phyloP scores from a whole-genome alignment of 73 alveolate species.

The Blepharisma japonicum region DNA sequence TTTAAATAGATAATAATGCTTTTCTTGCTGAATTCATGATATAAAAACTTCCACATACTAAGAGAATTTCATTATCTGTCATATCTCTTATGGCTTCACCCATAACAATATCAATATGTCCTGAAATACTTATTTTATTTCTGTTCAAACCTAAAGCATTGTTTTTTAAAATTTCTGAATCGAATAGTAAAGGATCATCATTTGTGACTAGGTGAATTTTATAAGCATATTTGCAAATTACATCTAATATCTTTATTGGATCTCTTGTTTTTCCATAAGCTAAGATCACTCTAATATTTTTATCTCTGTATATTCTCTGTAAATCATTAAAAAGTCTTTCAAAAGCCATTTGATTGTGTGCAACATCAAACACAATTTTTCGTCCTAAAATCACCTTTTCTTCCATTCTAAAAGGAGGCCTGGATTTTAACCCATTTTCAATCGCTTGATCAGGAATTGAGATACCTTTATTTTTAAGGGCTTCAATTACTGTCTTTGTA shows the following conservation, averaged over 20 bases:
- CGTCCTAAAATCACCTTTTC: neutral
- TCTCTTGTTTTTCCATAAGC: slow-evolving; percentile 45
- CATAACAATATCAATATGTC: no score
- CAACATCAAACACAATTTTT: slow-evolving; percentile 38
- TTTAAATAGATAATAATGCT: no score
- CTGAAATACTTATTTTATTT: no score
- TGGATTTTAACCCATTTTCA: slow-evolving; percentile 23
- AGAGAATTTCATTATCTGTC: no score
- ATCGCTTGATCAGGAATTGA: slow-evolving; percentile 26
- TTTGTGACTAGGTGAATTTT: neutral
- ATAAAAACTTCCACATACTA: no score
- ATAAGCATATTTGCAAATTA: neutral
- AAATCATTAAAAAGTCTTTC: slow-evolving; percentile 34
- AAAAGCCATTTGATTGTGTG: slow-evolving; percentile 47
- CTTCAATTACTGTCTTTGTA: slow-evolving; percentile 26
- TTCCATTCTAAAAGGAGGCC: slow-evolving; percentile 44
- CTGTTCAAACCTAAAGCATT: no score
- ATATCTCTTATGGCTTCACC: no score
- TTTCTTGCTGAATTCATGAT: no score
- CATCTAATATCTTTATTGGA: neutral
- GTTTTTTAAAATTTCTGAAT: no score
- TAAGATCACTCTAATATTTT: slow-evolving; percentile 38
- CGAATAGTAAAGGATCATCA: neutral
- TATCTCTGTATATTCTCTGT: slow-evolving; percentile 23
- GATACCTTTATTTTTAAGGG: neutral